Base-by-base conservation (phyloP, 179 eudicot genomes). In the Spinacia oleracea region DNA sequence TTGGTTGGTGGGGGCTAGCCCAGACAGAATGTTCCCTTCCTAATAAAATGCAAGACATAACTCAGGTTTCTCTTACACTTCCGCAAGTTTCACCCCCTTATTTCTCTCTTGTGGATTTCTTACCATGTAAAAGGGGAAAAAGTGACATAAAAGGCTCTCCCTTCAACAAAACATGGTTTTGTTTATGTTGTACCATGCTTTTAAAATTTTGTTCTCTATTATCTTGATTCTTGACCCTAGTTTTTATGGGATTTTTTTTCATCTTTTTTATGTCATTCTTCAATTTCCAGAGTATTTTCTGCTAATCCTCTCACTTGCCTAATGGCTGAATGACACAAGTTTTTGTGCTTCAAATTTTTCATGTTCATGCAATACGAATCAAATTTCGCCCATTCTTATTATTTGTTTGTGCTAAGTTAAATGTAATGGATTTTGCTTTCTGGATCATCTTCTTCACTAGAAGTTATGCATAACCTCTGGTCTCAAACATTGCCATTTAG, bases 291-390 rank as follows among this genome's bases (percentile, higher is more conserved):
- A 3, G 40, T 27, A 15, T 27, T 14, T 23, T 43, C 23, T 35
- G 3, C 34, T 64, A 31, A 3, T 53, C 21, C 31, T 35, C 56
- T 18, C 9, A 10, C 42, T 63, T 46, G 25, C 31, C 77, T 75
- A 29, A 31, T 64, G 45, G 65, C 45, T 63, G 31, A 46, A 45
- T 29, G 71, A 45, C 14, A 23, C 45, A 9, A 45, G 27, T 63
- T 63, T 55, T 18, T 27, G 15, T 45, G 43, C 18, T 43, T 63
- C 9, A 63, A 18, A 40, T 25, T 20, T 40, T 1, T 62, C 18
- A 10, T 58, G 40, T 75, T 75, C 78, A 75, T 74, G 32, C 14
- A 15, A 46, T 58, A 34, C 29, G 60, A 20, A 48, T n/a, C 14
- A 16, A 71, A 14, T 20, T 2, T 18, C 45, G 8, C 42, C 23